Evolutionary conservation across 2,329 filamentous ascomycete genomes (phyloP).

Genomic region (Ascochyta fabae): DNA sequence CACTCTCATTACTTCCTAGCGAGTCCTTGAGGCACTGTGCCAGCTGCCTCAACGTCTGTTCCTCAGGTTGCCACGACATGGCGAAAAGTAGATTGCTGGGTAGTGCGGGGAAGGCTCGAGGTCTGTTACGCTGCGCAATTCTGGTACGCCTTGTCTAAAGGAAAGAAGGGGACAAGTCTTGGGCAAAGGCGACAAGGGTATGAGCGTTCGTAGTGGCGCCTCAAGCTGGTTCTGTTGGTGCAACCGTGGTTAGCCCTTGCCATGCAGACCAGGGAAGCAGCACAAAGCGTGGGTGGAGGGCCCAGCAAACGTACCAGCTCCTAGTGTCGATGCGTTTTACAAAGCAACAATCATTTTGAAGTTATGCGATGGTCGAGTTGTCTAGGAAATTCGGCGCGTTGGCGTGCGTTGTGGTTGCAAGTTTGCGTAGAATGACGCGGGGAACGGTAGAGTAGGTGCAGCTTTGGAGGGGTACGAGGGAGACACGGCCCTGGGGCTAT

Average conservation of each 20-base stretch:
- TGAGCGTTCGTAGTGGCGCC: constrained; percentile 29
- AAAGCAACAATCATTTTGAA: constrained; percentile 41
- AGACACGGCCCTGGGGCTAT: constrained; percentile 23
- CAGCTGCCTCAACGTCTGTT: constrained; percentile 87
- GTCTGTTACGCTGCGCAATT: constrained; percentile 10
- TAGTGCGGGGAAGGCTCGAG: constrained; percentile 20
- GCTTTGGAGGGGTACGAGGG: constrained; percentile 13
- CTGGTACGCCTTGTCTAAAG: neutral
- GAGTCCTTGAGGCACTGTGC: constrained; percentile 90
- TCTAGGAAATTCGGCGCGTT: constrained; percentile 31
- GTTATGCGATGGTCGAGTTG: constrained; percentile 22
- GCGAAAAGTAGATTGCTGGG: constrained; percentile 22
- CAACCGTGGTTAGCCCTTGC: constrained; percentile 42
- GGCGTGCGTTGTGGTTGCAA: constrained; percentile 29
- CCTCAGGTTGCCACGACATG: constrained; percentile 93
- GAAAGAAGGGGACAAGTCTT: constrained; percentile 5
- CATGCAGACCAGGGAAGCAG: constrained; percentile 27
- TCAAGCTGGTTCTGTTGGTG: constrained; percentile 39
- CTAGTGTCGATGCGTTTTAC: constrained; percentile 41
- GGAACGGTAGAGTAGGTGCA: constrained; percentile 29
- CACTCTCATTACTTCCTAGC: constrained; percentile 78
- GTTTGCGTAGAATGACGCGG: constrained; percentile 44
- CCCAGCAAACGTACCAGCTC: constrained; percentile 41
- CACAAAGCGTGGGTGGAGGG: constrained; percentile 29
- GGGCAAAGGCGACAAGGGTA: constrained; percentile 7